Base-by-base conservation (phyloP, 2,329 filamentous ascomycete genomes). In the Aspergillus sp. region DNA sequence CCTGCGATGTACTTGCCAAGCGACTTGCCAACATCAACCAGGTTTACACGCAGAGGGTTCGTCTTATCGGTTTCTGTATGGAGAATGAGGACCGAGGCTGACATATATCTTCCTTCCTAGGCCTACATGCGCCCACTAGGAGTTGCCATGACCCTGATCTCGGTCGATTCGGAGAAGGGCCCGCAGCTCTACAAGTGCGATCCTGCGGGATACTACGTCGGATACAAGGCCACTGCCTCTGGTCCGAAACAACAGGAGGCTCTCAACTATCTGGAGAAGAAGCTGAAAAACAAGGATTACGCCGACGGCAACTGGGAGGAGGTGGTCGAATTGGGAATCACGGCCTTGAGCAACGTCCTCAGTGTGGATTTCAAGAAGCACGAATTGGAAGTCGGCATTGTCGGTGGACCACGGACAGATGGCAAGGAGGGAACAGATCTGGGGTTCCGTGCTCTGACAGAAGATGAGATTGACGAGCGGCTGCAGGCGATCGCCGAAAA, bases 341-440 rank as follows among this genome's bases (percentile, higher is more conserved):
- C 90, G 42, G 93, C 94, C 6, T 79, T 99, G 73, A 96, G 92
- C 83, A 95, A 89, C 33, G 92, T 99, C 55, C 82, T 99, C 60
- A 96, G 93, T 76, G 95, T 97, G 74, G 94, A 99, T 74, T 99
- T 99, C 82, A 99, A 99, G 84, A 97, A 97, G 82, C 89, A 89
- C 65, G 94, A 99, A 80, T 87, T 99, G 72, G 94, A 99, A 79
- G 90, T 99, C 75, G 94, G 94, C 58, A 92, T 99, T 68, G 94
- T 96, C 50, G 94, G 94, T 61, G 93, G 91, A 26, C 92, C 93
- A 52, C 83, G 85, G 65, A 76, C 80, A 53, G 90, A 95, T 68
- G 93, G 92, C 61, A 82, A 89, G 76, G 89, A 95, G 72, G 90
- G 90, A 60, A 88, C 87, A 58, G 83, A 90, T 66, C 75, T 87